phyloP scores from a whole-genome alignment of 1,284 basidiomycete species.

The Irpex rosettiformis region DNA sequence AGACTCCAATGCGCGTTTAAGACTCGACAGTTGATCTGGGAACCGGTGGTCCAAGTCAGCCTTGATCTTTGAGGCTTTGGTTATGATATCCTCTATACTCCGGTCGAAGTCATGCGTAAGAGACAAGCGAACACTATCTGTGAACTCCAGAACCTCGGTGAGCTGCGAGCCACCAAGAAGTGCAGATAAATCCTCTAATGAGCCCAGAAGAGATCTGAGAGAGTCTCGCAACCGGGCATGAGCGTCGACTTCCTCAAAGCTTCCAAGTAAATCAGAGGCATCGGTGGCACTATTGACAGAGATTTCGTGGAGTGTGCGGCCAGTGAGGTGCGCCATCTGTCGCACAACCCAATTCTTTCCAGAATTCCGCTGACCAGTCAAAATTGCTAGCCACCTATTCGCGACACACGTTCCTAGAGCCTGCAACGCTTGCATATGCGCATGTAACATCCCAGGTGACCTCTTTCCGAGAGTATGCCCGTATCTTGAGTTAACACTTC shows the following conservation, averaged over 20 bases:
- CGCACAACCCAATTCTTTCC: constrained; percentile 85
- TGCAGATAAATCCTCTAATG: constrained; percentile 40
- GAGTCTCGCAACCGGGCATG: constrained; percentile 36
- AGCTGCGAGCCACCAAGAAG: constrained; percentile 33
- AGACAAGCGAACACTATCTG: background rate
- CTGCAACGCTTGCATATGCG: constrained; percentile 70
- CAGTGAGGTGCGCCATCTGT: constrained; percentile 69
- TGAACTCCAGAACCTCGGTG: constrained; percentile 10
- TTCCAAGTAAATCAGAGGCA: constrained; percentile 91
- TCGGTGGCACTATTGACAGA: constrained; percentile 88
- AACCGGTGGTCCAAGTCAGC: background rate
- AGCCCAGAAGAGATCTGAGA: constrained; percentile 36
- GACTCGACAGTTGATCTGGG: background rate
- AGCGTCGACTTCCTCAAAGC: constrained; percentile 88
- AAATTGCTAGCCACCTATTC: constrained; percentile 85
- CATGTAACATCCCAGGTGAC: constrained; percentile 53
- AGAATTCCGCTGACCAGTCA: constrained; percentile 72
- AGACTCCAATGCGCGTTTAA: constrained; percentile 1
- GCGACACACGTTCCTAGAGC: constrained; percentile 74
- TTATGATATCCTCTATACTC: background rate
- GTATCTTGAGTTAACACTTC: constrained; percentile 50
- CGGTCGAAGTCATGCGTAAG: background rate
- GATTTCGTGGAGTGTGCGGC: constrained; percentile 71
- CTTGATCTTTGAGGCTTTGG: background rate
- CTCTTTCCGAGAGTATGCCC: constrained; percentile 38